Evolutionary conservation across 257 asterid genomes (phyloP), one percentile per base, ranked within the genome.

Genomic region (Cruciata laevipes): DNA sequence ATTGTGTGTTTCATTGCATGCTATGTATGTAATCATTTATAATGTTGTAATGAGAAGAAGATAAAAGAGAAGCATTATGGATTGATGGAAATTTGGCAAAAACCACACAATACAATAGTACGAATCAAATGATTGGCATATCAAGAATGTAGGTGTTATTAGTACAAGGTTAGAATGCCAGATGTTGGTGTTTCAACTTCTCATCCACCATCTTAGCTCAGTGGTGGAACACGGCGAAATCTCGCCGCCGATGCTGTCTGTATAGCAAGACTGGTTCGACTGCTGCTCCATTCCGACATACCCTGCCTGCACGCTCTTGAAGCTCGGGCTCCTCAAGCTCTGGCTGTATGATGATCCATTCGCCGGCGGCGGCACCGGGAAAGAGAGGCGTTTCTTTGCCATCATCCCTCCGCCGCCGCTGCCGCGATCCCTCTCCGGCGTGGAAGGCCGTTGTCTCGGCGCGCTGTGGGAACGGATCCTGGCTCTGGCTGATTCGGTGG

Each of bases 181-280:
- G 13, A 53, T 20, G 60, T 8, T 21, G 11, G 0, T 53, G 60
- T 5, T 5, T 91, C 81, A 89, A 80, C 20, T 47, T 47, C 96
- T 76, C 74, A 92, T 60, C 96, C 92, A 89, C 77, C 95, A 73
- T 64, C 89, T 77, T 25, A 92, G 69, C 70, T 89, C 98, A 17
- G 95, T 86, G 14, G 98, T 89, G 4, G 98, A 92, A 40, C 91
- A 89, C 37, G 97, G 97, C 58, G 98, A 92, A 11, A 84, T 82
- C 52, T 89, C 97, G n/a, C 97, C 97, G 30, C 89, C 92, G 31
- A 86, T 63, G 78, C 96, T 89, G 62, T 89, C 95, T 0, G 92
- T 84, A 62, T 86, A 82, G 74, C 81, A 81, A 17, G 96, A 89
- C 58, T 78, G 79, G 72, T 81, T 78, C 6, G 96, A 87, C 32